These are phyloP conservation scores for Gliomastix tumulicola DNA, from an alignment of 2,329 filamentous ascomycete genomes.

Conservation along the genomic window DNA sequence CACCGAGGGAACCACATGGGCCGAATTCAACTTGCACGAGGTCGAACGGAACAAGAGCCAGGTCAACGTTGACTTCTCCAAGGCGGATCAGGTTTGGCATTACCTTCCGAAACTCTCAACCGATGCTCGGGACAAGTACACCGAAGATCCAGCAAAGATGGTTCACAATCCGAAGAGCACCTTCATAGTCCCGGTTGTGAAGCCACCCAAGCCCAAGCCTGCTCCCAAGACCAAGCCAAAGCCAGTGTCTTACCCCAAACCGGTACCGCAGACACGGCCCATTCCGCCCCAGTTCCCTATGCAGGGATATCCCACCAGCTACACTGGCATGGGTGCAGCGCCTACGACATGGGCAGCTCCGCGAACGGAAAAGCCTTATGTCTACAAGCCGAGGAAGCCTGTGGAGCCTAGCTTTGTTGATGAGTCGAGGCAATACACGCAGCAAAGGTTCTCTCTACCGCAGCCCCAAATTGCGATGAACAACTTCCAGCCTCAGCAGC, in stretches of 20 bases:
- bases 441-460: too few relatives aligned
- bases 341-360: too few relatives aligned
- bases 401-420: conserved; percentile 13
- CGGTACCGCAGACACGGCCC: too few relatives aligned
- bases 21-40: conserved; percentile 67
- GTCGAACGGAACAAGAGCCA: conserved; percentile 48
- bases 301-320: too few relatives aligned
- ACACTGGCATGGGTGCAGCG: too few relatives aligned
- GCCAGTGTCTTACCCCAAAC: too few relatives aligned
- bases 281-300: too few relatives aligned
- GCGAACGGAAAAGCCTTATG: conserved; percentile 45
- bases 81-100: conserved; percentile 75
- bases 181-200: conserved; percentile 64
- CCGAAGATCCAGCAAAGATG: conserved; percentile 59
- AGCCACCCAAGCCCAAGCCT: conserved; percentile 38
- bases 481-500: too few relatives aligned
- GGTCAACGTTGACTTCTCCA: conserved; percentile 63
- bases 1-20: conserved; percentile 63
- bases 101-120: conserved; percentile 84
- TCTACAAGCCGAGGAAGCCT: conserved; percentile 42
- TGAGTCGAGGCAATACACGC: too few relatives aligned
- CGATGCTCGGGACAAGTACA: conserved; percentile 86
- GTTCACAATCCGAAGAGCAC: conserved; percentile 62
- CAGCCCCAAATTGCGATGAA: too few relatives aligned
- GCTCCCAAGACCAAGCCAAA: too few relatives aligned